Evolutionary conservation across 257 asterid genomes (phyloP), one percentile per base, ranked within the genome.

Genomic region (Solanum verrucosum): DNA sequence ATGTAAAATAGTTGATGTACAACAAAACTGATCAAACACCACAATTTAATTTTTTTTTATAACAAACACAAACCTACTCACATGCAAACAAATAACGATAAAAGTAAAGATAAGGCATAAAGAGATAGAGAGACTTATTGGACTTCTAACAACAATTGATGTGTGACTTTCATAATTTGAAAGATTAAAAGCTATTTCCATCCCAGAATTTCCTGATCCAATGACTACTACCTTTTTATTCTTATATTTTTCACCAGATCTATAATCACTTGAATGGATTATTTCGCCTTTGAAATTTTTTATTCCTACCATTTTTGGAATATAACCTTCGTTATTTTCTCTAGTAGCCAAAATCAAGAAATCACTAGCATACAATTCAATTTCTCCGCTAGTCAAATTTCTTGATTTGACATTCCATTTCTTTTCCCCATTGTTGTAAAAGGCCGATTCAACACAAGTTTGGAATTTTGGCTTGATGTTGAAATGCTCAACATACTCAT

Each of bases 171-270:
- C 93, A 86, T 87, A 92, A n/a, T 90, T 89, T 9, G 91, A 87
- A 56, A 95, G 31, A 91, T 95, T 98, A 38, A 49, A 85, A 0
- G 98, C 93, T 13, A 95, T 92, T 67, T 95, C 98, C 98, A 94
- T 93, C 0, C 98, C 98, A 2, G 98, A 95, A 67, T 95, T 95
- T 9, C 98, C 97, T 8, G 92, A 87, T 8, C 96, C 96, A 29
- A 95, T 92, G 4, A 94, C 95, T 33, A 94, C 72, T 0, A 93
- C 96, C 6, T 89, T 63, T 42, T 34, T 91, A 1, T 40, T 44
- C 2, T 60, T 72, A 59, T 85, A 93, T 2, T 29, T 78, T 18
- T 15, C 21, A 0, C 98, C 96, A 4, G 89, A 91, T 15, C 40
- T 82, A 65, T 92, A 95, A 1, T 33, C 10, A 63, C 86, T 86